Evolutionary conservation across 306 rosid genomes (phyloP), one percentile per base, ranked within the genome.

Genomic region (Alnus glutinosa): DNA sequence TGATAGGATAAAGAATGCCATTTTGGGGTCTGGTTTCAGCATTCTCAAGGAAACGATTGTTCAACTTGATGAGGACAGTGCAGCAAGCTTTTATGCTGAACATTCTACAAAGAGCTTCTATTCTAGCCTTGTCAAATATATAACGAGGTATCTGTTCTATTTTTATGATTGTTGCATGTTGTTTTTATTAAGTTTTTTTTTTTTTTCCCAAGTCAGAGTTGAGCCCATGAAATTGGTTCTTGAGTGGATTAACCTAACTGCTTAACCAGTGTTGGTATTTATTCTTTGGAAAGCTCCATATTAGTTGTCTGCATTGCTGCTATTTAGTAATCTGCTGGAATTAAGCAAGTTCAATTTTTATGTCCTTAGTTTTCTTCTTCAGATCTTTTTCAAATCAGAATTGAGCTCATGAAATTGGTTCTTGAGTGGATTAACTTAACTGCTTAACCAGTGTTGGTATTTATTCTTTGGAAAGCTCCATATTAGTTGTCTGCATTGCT

Each of bases 21-120:
- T 89, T 75, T 42, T 75, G 86, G 88, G 89, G 57, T 78, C 91
- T 49, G 92, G 90, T 72, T 94, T 92, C 81, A 70, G 37, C 61
- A 91, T 91, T 80, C 51, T 74, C n/a, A 79, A 83, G 78, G 97
- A 88, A 77, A 81, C 32, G 81, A 75, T 50, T 36, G 84, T 86
- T 82, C 90, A 86, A 55, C 92, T 92, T 74, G 93, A 91, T 42
- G 88, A 89, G 83, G 89, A 78, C 8, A 73, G 86, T 44, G 91
- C 87, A 69, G n/a, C 70, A 76, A 75, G 73, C 74, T 94, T 91
- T 77, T 92, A 87, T 79, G 93, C 89, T 13, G 95, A 92, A 72
- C 97, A 94, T 68, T 89, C 97, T 81, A 86, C 87, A 7, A 92
- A 71, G 81, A 79, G 83, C 85, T 92, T 94, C 85, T 92, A 92